Base-by-base conservation (phyloP, 768 basidiomycete species). In the Russula ochroleuca region DNA sequence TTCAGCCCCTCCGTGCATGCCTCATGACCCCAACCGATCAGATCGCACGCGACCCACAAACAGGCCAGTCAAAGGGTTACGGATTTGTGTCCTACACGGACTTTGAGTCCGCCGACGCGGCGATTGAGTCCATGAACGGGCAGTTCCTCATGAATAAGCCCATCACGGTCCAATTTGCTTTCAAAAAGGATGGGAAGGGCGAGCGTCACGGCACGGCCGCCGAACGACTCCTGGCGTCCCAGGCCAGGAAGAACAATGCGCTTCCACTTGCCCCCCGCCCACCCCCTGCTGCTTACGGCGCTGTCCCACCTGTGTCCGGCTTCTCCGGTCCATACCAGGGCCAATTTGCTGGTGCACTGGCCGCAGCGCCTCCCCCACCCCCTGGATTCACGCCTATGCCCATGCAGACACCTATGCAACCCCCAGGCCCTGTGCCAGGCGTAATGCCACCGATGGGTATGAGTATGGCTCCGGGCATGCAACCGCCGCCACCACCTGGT, bases 101-200 rank as follows among this genome's bases (percentile, higher is more conserved):
- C 72, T 99, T 99, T 74, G 96, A 98, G 72, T 85, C 95, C 9
- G 92, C 97, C 41, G 97, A 99, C 73, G 92, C 92, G 5, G 96
- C 97, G 19, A 83, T 96, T 61, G 97, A 98, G 74, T 85, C 92
- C 11, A 98, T 98, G 96, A 95, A 98, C 69, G 86, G 87, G 43
- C 95, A 98, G 72, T 98, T 93, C 83, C 81, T 98, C 52, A 95
- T 95, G 89, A 98, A 98, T 81, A 98, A 98, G 77, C 90, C 94
- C 59, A 92, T 99, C 72, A 86, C 89, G 19, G 94, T 97, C 13
- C 94, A 98, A 73, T 99, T 97, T 73, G 96, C 97, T 2, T 98
- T 98, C 83, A 98, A 99, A 78, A 98, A 98, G 78, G 97, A 98
- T 71, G 94, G 93, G 49, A 96, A 98, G 73, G 96, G 96, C 62